Evolutionary conservation across 2,329 filamentous ascomycete species (phyloP).

Genomic region (Trichocomaceae sp.): DNA sequence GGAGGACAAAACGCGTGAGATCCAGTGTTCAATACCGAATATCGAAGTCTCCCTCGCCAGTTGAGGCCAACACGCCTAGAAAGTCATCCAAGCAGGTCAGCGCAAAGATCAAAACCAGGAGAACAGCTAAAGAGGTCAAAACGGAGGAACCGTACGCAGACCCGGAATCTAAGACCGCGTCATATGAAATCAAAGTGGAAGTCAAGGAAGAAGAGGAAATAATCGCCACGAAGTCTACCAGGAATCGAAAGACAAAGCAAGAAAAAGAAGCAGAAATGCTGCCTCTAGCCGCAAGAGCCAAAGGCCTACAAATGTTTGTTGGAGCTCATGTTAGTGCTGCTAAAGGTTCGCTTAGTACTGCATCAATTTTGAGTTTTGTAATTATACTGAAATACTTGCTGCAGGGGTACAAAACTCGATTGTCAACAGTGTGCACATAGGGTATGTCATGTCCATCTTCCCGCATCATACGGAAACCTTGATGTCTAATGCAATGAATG

Average conservation of each 20-base stretch:
- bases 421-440: constrained; percentile 69
- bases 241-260: constrained; percentile 49
- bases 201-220: constrained; percentile 15
- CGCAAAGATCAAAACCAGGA: constrained; percentile 1
- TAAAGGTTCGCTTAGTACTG: constrained; percentile 55
- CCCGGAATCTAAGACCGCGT: background rate
- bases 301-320: constrained; percentile 70
- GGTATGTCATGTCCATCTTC: constrained; percentile 28
- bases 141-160: background rate
- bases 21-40: background rate
- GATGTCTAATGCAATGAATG: background rate
- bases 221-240: constrained; percentile 17
- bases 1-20: constrained; percentile 13
- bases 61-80: background rate
- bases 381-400: constrained; percentile 14
- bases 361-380: constrained; percentile 6
- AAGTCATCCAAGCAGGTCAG: background rate
- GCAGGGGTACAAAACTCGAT: constrained; percentile 84
- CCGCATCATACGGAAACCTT: background rate
- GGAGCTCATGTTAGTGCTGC: constrained; percentile 89
- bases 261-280: constrained; percentile 50
- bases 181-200: constrained; percentile 14
- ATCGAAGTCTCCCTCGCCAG: background rate
- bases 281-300: constrained; percentile 64
- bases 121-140: constrained; percentile 3